Evolutionary conservation across 352 stramenopile genomes (phyloP), one percentile per base, ranked within the genome.

Genomic region (Phytophthora foliorum): DNA sequence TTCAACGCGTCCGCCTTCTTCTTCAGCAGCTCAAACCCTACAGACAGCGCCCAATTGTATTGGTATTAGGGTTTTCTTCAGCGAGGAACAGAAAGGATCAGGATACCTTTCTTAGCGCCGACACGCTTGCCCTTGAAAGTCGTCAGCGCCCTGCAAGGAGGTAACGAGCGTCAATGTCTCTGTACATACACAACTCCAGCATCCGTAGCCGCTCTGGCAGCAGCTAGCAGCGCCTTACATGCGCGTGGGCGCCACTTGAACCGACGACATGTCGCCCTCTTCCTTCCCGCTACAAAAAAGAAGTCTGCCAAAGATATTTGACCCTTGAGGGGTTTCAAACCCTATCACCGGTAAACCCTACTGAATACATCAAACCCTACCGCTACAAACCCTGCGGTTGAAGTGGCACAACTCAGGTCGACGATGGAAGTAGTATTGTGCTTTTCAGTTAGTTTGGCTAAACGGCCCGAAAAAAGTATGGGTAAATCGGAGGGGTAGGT

Each of bases 1-100:
- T 99, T 99, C 22, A 99, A 88, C 10, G 98, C 98, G 73, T 99
- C 98, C 2, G 98, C 97, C 82, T 99, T 99, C 87, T 99, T 99
- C 82, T 97, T 97, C 34, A 97, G 72, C 50, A 96, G 59, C 57
- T 95, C 87, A 77, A 89, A 93, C n/a, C 86, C 86, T 93, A 63
- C 38, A 57, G 27, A 32, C 10, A 59, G 1, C 7, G 44, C 2
- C 29, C n/a, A 10, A 32, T n/a, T n/a, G 21, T 19, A 14, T 57
- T 19, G 48, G 16, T 14, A 64, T 58, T 55, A 41, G 22, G 25
- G n/a, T 22, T 27, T 31, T n/a, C n/a, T n/a, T n/a, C n/a, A n/a
- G 38, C 3, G 5, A 22, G 24, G 9, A 51, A 2, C 13, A 22
- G 7, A 8, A 45, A 22, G 6, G 17, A 21, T 17, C 17, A 19